Evolutionary conservation across 371 early-diverging fungal species (phyloP).

Genomic region (Saksenaea oblongispora): DNA sequence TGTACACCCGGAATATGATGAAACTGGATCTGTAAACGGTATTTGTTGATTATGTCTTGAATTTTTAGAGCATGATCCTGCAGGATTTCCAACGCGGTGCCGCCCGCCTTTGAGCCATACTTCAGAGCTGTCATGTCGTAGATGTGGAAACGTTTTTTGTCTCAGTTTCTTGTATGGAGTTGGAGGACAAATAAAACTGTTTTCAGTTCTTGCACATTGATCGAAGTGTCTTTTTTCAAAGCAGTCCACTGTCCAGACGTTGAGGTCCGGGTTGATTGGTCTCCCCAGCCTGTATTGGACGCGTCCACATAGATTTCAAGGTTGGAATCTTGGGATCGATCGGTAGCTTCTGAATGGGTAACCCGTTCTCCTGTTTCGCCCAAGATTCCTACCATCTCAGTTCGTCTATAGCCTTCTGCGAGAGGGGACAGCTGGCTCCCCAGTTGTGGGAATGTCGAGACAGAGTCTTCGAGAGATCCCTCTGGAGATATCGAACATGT

Average conservation of each 20-base stretch:
- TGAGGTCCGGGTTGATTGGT: neutral
- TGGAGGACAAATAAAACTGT: constrained; percentile 17
- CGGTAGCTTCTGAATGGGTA: constrained; percentile 10
- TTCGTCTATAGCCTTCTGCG: neutral
- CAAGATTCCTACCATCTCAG: constrained; percentile 9
- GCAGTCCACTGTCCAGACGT: constrained; percentile 21
- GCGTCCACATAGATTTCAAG: constrained; percentile 10
- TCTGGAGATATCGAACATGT: constrained; percentile 16
- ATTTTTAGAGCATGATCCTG: constrained; percentile 21
- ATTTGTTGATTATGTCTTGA: constrained; percentile 12
- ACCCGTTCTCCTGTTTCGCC: constrained; percentile 1
- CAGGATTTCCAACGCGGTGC: constrained; percentile 15
- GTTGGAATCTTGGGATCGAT: neutral
- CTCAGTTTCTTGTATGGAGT: constrained; percentile 10
- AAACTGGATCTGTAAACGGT: constrained; percentile 11
- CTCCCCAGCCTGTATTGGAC: constrained; percentile 19
- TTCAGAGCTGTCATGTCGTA: constrained; percentile 26
- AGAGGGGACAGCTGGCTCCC: constrained; percentile 1
- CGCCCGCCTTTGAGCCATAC: constrained; percentile 20
- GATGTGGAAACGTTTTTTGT: constrained; percentile 14
- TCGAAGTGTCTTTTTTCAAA: constrained; percentile 12
- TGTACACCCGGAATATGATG: constrained; percentile 24
- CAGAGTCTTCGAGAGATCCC: constrained; percentile 9
- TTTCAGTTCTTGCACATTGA: constrained; percentile 27
- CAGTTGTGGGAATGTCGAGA: neutral